Evolutionary conservation across 352 stramenopile species (phyloP).

Genomic region (Pythium aquatile): DNA sequence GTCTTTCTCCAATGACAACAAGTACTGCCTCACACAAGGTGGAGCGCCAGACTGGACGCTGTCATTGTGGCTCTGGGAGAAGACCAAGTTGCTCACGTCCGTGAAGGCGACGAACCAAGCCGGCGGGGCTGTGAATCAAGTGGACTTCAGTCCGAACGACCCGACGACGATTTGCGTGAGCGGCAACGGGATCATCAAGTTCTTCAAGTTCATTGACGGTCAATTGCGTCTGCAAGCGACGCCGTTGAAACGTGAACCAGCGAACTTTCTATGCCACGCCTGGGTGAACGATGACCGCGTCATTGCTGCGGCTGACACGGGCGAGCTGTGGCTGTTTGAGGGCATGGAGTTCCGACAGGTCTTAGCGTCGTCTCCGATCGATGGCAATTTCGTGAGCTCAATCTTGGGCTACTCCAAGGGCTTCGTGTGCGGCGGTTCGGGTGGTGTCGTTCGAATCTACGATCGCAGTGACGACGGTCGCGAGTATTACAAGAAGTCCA

Average conservation of each 20-base stretch:
- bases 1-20: conserved; percentile 89
- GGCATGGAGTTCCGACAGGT: conserved; percentile 89
- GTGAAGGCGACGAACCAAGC: conserved; percentile 71
- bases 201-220: conserved; percentile 86
- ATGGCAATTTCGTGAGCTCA: conserved; percentile 81
- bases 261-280: conserved; percentile 88
- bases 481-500: conserved; percentile 91
- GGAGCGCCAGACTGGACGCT: conserved; percentile 89
- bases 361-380: conserved; percentile 62
- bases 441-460: conserved; percentile 76
- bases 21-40: conserved; percentile 89
- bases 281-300: conserved; percentile 93
- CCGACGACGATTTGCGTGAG: conserved; percentile 83
- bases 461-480: conserved; percentile 82
- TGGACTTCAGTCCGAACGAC: conserved; percentile 90
- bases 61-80: conserved; percentile 92
- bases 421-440: conserved; percentile 79
- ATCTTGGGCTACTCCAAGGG: conserved; percentile 90
- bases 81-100: conserved; percentile 83
- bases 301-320: conserved; percentile 84
- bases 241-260: conserved; percentile 71
- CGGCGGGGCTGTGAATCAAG: conserved; percentile 75
- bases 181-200: conserved; percentile 87
- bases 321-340: conserved; percentile 92
- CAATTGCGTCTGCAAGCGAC: conserved; percentile 71